Base-by-base conservation (phyloP, 768 basidiomycete species). In the Mycena metata region DNA sequence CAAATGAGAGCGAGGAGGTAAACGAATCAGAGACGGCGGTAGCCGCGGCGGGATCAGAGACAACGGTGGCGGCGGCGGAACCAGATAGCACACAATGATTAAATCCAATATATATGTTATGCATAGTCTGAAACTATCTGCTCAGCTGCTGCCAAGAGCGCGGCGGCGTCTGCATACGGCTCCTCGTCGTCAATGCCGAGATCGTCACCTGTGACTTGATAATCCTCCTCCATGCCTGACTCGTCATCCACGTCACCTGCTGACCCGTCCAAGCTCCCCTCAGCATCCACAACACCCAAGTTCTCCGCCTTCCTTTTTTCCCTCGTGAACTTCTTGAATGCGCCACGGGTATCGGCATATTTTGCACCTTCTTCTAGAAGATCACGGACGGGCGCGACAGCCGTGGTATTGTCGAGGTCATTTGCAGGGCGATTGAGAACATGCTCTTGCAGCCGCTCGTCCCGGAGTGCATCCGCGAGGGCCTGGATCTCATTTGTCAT, bases 291-390 rank as follows among this genome's bases (percentile, higher is more conserved):
- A 39, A 39, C 11, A 39, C 47, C 47, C 21, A 49, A 13, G 21
- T 49, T 49, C 47, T 23, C 47, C 11, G 47, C 47, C 47, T n/a
- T 67, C 19, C 69, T 52, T 2, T 11, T 11, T 23, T 71, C 70
- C 9, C 33, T 24, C 5, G 51, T 51, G 56, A 67, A 72, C 16
- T 59, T 63, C 9, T 49, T 50, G 43, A 70, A 72, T 7, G 70
- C 71, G 1, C 45, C 41, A 3, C 51, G 63, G 3, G n/a, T 59
- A 47, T 66, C 64, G 2, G 64, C 49, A 52, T 72, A 69, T 33
- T 43, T 45, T 9, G 67, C 55, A 15, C 70, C 70, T 21, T 52
- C 56, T 12, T 45, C 54, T 1, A 71, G n/a, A 12, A 68, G 61
- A 60, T 64, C 71, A 6, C 72, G 67, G 10, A 57, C 67, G 1